phyloP scores from a whole-genome alignment of 139 green algal genomes.

The Pleodorina starrii region DNA sequence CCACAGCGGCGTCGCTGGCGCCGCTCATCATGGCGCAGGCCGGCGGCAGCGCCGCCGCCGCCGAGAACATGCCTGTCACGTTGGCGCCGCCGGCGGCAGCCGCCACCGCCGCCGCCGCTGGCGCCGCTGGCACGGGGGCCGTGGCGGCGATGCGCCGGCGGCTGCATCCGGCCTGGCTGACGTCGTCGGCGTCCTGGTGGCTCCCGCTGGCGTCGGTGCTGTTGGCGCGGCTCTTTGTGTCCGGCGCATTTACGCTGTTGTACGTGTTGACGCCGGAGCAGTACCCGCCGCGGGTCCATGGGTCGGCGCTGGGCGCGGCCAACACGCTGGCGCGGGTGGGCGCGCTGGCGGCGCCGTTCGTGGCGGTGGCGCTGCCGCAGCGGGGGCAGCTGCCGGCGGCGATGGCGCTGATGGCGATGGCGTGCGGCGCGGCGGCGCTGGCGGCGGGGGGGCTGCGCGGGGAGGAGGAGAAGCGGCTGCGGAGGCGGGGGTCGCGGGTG shows the following conservation, averaged over 20 bases:
- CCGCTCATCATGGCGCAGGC: neutral
- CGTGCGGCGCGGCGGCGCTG: neutral
- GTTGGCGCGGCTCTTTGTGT: constrained; percentile 65
- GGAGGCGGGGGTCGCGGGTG: no score
- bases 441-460: neutral
- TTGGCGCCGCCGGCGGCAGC: neutral
- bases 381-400: neutral
- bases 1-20: constrained; percentile 22
- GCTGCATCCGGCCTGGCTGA: constrained; percentile 1
- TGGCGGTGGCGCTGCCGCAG: constrained; percentile 37
- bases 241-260: constrained; percentile 77
- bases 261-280: constrained; percentile 87
- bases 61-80: neutral
- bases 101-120: neutral
- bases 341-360: constrained; percentile 27
- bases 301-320: constrained; percentile 75
- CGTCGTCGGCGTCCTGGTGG: neutral
- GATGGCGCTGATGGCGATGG: neutral
- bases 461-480: neutral
- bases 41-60: neutral
- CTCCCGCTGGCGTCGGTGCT: constrained; percentile 63
- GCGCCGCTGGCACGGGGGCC: neutral
- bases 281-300: constrained; percentile 79
- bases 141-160: neutral
- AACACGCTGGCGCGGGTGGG: constrained; percentile 66